These are phyloP conservation scores for Talaromyces sp. DNA, from an alignment of 2,329 filamentous ascomycete species.

Conservation along the genomic window DNA sequence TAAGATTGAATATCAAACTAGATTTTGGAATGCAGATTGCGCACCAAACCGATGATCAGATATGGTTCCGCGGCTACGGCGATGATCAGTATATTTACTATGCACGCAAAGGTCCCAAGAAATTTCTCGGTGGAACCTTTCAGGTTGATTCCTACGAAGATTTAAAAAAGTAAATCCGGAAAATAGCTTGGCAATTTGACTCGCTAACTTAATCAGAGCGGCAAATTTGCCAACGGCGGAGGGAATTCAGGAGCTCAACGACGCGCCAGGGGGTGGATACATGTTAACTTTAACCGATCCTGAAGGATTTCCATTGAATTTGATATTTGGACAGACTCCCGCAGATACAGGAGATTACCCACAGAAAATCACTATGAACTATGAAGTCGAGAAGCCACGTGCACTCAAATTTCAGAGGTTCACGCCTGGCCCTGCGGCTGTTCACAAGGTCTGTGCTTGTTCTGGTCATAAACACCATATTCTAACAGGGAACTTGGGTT, in stretches of 20 bases:
- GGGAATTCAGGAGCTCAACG: constrained; percentile 1
- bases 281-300: constrained; percentile 34
- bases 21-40: constrained; percentile 31
- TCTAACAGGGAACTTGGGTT: neutral
- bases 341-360: constrained; percentile 15
- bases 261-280: constrained; percentile 36
- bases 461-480: neutral
- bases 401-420: constrained; percentile 25
- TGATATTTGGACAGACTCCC: constrained; percentile 33
- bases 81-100: constrained; percentile 18
- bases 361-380: constrained; percentile 20
- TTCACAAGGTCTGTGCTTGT: constrained; percentile 22
- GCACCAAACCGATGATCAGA: constrained; percentile 21
- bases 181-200: neutral
- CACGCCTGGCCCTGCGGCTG: constrained; percentile 23
- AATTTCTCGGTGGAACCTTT: constrained; percentile 40
- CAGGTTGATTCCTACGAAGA: constrained; percentile 38
- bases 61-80: constrained; percentile 18
- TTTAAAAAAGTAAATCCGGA: constrained; percentile 31
- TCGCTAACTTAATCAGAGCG: neutral
- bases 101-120: constrained; percentile 28
- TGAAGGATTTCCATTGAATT: constrained; percentile 35
- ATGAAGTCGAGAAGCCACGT: constrained; percentile 22
- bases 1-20: neutral
- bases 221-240: neutral